Percentiles rank a stretch among this genome's conserved stretches.
Conservation (phyloP, 192 early-diverging fungal genomes). For the Chytriomyces hyalinus region DNA sequence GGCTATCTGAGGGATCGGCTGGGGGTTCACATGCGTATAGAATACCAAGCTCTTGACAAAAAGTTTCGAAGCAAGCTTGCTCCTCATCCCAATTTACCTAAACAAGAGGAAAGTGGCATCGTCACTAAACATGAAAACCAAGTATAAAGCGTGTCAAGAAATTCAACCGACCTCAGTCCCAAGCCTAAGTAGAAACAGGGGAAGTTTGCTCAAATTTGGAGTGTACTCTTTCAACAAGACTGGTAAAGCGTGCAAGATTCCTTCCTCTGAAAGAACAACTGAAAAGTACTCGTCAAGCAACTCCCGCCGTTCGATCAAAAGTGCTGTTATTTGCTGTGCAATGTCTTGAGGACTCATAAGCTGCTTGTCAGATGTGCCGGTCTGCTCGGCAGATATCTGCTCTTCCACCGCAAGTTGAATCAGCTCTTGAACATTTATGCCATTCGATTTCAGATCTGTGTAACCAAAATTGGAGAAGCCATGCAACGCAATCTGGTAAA, state of each 20-base stretch:
- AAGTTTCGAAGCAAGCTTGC: slow-evolving; percentile 78
- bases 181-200: slow-evolving; percentile 80
- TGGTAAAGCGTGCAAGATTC: slow-evolving; percentile 73
- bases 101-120: background rate
- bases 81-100: slow-evolving; percentile 87
- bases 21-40: slow-evolving; percentile 64
- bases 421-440: slow-evolving; percentile 72
- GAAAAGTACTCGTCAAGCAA: slow-evolving; percentile 94
- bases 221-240: slow-evolving; percentile 81
- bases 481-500: slow-evolving; percentile 82
- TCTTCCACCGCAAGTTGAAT: slow-evolving; percentile 71
- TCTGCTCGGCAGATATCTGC: background rate
- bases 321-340: background rate
- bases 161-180: slow-evolving; percentile 65
- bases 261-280: slow-evolving; percentile 67
- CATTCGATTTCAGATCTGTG: slow-evolving; percentile 61
- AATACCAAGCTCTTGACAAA: slow-evolving; percentile 71
- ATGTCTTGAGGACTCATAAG: background rate
- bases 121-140: background rate
- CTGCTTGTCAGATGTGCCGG: background rate
- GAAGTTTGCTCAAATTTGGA: slow-evolving; percentile 85
- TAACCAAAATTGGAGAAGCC: slow-evolving; percentile 91
- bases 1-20: background rate
- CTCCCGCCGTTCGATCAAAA: slow-evolving; percentile 60
- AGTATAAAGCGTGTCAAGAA: slow-evolving; percentile 2